Base-by-base conservation (phyloP, 2,329 filamentous ascomycete species). In the Cadophora luteo-olivacea region DNA sequence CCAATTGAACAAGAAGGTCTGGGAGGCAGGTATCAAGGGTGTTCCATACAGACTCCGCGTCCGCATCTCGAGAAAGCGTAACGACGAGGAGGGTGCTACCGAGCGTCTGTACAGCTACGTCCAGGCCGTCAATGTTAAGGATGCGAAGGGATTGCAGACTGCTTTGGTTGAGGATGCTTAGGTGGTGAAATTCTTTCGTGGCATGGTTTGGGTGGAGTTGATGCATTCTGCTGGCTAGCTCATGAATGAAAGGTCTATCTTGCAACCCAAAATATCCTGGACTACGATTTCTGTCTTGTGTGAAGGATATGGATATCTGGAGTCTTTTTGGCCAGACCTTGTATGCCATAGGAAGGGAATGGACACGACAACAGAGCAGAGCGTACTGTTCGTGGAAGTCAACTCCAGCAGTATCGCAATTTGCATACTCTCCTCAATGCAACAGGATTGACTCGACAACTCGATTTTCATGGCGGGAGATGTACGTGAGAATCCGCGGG, bases 1-100 rank as follows among this genome's bases (percentile, higher is more conserved):
- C 81, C 92, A 96, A 87, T 87, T 99, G 81, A 99, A 99, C 92
- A 99, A 99, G 93, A 98, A 99, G 90, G 95, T 99, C 83, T 99
- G 96, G 96, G 96, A 99, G 87, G 88, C 91, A 81, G 96, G 96
- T 84, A 91, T 99, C 88, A 99, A 98, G 92, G 97, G 96, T 81
- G 94, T 97, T 77, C 93, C 95, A 78, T 98, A 91, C 92, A 92
- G 97, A 85, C 89, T 99, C 79, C 95, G 96, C 81, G 91, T 99
- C 82, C 94, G 97, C 86, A 97, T 99, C 86, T 97, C 94, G 82
- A 93, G 96, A 86, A 97, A 97, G 91, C 93, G 96, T 90, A 99
- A 99, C 87, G 96, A 99, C 84, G 96, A 98, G 89, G 96, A 99
- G 87, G 93, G 93, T 80, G 96, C 97, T 83, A 97, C 97, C 89